These are phyloP conservation scores for Kwoniella sp. DNA, from an alignment of 768 basidiomycete species.

Conservation along the genomic window DNA sequence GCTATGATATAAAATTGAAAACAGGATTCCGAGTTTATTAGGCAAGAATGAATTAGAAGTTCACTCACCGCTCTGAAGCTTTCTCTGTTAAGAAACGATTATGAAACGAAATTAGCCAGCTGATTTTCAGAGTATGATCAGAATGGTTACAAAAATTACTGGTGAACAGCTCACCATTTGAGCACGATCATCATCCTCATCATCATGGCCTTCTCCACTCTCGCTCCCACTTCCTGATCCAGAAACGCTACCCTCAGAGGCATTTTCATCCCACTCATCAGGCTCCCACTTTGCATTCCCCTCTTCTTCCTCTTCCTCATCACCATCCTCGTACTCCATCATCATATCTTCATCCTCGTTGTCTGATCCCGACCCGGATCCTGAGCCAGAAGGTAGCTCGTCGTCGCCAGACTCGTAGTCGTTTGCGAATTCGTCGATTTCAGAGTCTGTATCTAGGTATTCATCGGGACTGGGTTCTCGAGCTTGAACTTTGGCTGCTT, in stretches of 20 bases:
- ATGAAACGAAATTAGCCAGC: background rate
- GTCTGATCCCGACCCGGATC: background rate
- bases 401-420: slow-evolving; percentile 29
- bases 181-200: slow-evolving; percentile 27
- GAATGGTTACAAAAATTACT: too few relatives aligned
- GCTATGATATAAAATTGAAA: too few relatives aligned
- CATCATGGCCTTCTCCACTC: slow-evolving; percentile 26
- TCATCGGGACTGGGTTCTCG: slow-evolving; percentile 17
- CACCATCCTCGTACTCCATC: slow-evolving; percentile 7
- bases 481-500: background rate
- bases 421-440: slow-evolving; percentile 54
- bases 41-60: too few relatives aligned
- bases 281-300: slow-evolving; percentile 41
- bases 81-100: slow-evolving; percentile 12
- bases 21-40: too few relatives aligned
- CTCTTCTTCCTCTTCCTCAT: slow-evolving; percentile 35
- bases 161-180: slow-evolving; percentile 14
- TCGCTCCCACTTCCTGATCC: slow-evolving; percentile 22
- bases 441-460: slow-evolving; percentile 46
- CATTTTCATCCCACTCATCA: slow-evolving; percentile 47
- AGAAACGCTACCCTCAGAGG: slow-evolving; percentile 19
- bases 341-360: slow-evolving; percentile 12
- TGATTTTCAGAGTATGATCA: background rate
- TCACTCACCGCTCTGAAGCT: slow-evolving; percentile 45
- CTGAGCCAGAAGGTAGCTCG: slow-evolving; percentile 2